phyloP scores from a whole-genome alignment of 2,329 filamentous ascomycete genomes.

The Leptosphaerulina australis region DNA sequence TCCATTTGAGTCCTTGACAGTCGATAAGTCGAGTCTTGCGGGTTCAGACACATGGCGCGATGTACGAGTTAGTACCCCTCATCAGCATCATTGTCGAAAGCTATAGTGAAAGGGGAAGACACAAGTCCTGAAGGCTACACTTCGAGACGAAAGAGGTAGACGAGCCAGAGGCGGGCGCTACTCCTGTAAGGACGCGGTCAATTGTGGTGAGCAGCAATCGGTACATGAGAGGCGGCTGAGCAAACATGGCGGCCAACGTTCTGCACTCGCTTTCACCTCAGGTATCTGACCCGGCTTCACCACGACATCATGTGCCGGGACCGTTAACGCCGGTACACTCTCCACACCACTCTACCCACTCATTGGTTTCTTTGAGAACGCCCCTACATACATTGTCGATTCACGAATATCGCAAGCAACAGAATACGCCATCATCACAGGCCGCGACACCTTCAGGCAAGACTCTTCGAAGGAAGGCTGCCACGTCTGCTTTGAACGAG shows the following conservation, averaged over 20 bases:
- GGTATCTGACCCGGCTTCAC: constrained; percentile 25
- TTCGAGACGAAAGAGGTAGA: not conserved
- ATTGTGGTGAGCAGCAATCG: not conserved
- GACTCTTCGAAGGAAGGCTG: constrained; percentile 47
- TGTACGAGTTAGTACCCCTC: constrained; percentile 23
- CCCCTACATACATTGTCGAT: constrained; percentile 46
- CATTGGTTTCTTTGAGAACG: constrained; percentile 40
- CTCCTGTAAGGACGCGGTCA: no score
- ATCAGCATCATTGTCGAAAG: constrained; percentile 16
- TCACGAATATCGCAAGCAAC: constrained; percentile 50
- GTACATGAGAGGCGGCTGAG: not conserved
- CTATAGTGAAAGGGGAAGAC: constrained; percentile 18
- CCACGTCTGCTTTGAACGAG: constrained; percentile 40
- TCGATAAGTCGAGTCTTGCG: not conserved
- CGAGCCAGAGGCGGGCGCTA: no score
- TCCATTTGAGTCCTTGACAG: not conserved
- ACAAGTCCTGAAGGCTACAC: not conserved
- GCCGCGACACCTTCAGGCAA: constrained; percentile 39
- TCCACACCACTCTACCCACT: constrained; percentile 45
- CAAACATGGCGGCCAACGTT: constrained; percentile 31
- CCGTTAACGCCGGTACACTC: constrained; percentile 47
- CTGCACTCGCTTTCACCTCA: constrained; percentile 35
- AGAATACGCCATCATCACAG: constrained; percentile 41
- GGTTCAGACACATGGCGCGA: constrained; percentile 13
- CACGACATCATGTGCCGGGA: constrained; percentile 21